Conservation (phyloP, 23 red algal species). For the Gracilaria domingensis region DNA sequence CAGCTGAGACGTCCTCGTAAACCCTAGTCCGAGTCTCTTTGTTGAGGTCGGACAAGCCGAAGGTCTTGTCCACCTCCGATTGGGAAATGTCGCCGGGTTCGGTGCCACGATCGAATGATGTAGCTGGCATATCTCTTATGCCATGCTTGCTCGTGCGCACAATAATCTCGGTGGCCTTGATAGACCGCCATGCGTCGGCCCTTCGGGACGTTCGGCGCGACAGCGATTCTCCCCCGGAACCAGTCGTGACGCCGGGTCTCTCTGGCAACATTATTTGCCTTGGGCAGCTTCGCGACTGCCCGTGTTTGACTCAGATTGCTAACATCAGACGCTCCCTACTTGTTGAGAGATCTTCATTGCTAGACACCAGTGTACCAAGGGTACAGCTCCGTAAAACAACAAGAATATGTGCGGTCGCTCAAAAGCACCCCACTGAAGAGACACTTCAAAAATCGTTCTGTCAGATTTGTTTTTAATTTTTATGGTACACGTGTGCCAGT, state of each 20-base stretch:
- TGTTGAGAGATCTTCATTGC: too few relatives aligned
- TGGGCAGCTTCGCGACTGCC: background rate
- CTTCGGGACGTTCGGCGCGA: background rate
- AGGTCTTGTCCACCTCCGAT: conserved; percentile 9
- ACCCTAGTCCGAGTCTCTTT: background rate
- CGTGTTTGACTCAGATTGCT: too few relatives aligned
- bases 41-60: conserved; percentile 5
- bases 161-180: conserved; percentile 3
- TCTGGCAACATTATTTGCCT: background rate
- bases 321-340: too few relatives aligned
- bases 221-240: background rate
- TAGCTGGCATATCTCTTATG: conserved; percentile 30
- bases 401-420: too few relatives aligned
- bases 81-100: conserved; percentile 6
- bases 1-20: background rate
- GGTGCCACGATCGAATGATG: background rate
- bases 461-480: too few relatives aligned
- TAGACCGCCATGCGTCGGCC: conserved; percentile 27
- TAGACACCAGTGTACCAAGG: too few relatives aligned
- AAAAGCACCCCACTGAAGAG: too few relatives aligned
- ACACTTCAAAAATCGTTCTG: too few relatives aligned
- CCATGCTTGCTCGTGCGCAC: conserved; percentile 2
- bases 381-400: too few relatives aligned
- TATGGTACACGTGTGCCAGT: too few relatives aligned
- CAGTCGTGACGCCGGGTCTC: background rate